phyloP scores from a whole-genome alignment of 176 grass and related monocot species.

The Triticum timopheevii region DNA sequence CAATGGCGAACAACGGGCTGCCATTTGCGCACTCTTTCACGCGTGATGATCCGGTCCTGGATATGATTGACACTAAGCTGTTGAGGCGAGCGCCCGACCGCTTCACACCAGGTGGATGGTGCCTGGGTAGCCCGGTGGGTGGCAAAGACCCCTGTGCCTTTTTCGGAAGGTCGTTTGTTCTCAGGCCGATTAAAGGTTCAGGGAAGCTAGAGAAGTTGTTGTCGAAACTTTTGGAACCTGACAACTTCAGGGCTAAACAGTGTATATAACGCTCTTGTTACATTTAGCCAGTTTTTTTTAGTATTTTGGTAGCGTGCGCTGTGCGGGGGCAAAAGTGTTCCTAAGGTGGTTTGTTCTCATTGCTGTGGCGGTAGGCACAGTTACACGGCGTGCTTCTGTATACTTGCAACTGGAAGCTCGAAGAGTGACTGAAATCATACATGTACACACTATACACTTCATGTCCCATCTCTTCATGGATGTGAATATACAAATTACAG shows the following conservation, averaged over 20 bases:
- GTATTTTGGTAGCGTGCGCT: slow-evolving; percentile 24
- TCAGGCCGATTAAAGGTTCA: slow-evolving; percentile 52
- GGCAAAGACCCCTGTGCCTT: slow-evolving; percentile 65
- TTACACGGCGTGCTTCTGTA: slow-evolving; percentile 18
- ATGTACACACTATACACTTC: neutral
- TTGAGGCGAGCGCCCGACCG: slow-evolving; percentile 38
- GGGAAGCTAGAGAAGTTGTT: slow-evolving; percentile 75
- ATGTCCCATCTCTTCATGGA: neutral
- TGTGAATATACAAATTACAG: neutral
- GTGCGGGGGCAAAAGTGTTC: neutral
- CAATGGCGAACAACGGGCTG: slow-evolving; percentile 53
- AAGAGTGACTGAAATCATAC: slow-evolving; percentile 35
- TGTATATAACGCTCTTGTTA: slow-evolving; percentile 74
- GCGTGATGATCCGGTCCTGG: slow-evolving; percentile 44
- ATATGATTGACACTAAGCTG: slow-evolving; percentile 69
- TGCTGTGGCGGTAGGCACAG: slow-evolving; percentile 19
- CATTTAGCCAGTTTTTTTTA: slow-evolving; percentile 36
- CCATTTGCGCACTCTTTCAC: slow-evolving; percentile 69
- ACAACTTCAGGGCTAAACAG: slow-evolving; percentile 89
- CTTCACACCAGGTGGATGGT: slow-evolving; percentile 87
- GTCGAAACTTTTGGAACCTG: slow-evolving; percentile 69
- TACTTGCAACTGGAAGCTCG: slow-evolving; percentile 34
- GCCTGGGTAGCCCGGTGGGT: slow-evolving; percentile 46
- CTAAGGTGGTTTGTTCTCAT: slow-evolving; percentile 7
- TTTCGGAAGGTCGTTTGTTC: slow-evolving; percentile 48